Conservation (phyloP, 306 rosid genomes). For the Vigna mungo region DNA sequence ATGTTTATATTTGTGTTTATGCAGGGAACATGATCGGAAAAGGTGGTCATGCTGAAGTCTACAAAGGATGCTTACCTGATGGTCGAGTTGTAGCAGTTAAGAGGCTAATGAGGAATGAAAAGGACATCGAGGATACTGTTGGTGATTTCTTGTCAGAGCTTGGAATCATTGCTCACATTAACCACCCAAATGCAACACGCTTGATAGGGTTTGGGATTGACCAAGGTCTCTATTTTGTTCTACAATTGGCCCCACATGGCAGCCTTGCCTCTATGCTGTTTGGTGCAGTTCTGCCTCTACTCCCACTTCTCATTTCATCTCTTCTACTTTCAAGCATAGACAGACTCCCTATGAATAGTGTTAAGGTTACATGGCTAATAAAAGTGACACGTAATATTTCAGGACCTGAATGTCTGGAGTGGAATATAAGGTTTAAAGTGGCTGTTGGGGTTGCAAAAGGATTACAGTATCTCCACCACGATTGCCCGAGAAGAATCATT, state of each 20-base stretch:
- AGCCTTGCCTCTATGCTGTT: conserved; percentile 79
- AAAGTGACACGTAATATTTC: conserved; percentile 36
- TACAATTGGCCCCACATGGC: conserved; percentile 68
- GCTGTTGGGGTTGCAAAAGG: conserved; percentile 84
- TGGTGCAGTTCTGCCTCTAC: conserved; percentile 55
- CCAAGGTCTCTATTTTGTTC: conserved; percentile 72
- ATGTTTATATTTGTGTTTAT: neutral
- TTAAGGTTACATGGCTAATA: conserved; percentile 17
- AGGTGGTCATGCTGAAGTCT: conserved; percentile 94
- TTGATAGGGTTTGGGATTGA: conserved; percentile 78
- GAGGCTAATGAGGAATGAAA: conserved; percentile 64
- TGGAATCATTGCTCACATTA: conserved; percentile 85
- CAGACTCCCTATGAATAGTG: neutral
- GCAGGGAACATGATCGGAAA: conserved; percentile 74
- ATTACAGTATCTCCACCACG: conserved; percentile 73
- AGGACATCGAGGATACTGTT: conserved; percentile 58
- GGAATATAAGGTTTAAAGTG: conserved; percentile 76
- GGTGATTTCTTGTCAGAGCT: conserved; percentile 82
- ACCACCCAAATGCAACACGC: conserved; percentile 70
- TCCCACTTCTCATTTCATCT: neutral
- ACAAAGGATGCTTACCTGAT: conserved; percentile 61
- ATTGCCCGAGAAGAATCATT: conserved; percentile 87
- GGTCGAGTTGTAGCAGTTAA: conserved; percentile 78
- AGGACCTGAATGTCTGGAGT: conserved; percentile 62
- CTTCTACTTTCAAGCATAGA: neutral